Evolutionary conservation across 2,329 filamentous ascomycete species (phyloP), one percentile per base, ranked within the genome.

Genomic region (Penicillium sp.): DNA sequence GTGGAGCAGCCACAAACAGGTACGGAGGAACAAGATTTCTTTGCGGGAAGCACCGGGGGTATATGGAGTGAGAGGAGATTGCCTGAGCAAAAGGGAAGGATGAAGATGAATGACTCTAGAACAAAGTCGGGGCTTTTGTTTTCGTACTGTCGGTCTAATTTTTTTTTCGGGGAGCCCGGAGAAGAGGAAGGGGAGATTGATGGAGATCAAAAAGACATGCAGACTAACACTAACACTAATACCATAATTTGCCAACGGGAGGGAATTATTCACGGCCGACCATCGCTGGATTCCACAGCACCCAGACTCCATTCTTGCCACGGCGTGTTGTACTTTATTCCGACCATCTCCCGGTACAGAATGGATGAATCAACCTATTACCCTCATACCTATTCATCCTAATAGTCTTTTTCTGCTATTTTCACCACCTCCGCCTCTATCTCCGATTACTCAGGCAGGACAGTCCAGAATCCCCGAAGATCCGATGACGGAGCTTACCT

Each of bases 401-500:
- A 31, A 31, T 31, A 10, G 20, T 45, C 25, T 8, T 1, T n/a
- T 31, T 28, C 43, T 11, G 22, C 2, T 31, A 15, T 5, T 15
- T 31, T 3, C 3, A 2, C n/a, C 25, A 17, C 15, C 6, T 11
- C 43, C 8, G 14, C 25, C 43, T 31, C 25, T 47, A 28, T 47
- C 57, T 15, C 43, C 48, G 54, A 55, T 62, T 62, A 57, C 43
- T 59, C 57, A 59, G 59, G 59, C 58, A 20, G 11, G 35, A 7
- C 43, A 28, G 50, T 17, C 56, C 25, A 59, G 54, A 55, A 41
- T 48, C 38, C 43, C 43, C 48, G 28, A 56, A 37, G 38, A 63
- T 65, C 63, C 63, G 63, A 65, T 65, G 55, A 65, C 63, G 63
- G 63, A 65, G 63, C 38, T 65, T 63, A 60, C 17, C 15, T 57